phyloP scores from a whole-genome alignment of 1,284 basidiomycete species.

The Papiliotrema flavescens region DNA sequence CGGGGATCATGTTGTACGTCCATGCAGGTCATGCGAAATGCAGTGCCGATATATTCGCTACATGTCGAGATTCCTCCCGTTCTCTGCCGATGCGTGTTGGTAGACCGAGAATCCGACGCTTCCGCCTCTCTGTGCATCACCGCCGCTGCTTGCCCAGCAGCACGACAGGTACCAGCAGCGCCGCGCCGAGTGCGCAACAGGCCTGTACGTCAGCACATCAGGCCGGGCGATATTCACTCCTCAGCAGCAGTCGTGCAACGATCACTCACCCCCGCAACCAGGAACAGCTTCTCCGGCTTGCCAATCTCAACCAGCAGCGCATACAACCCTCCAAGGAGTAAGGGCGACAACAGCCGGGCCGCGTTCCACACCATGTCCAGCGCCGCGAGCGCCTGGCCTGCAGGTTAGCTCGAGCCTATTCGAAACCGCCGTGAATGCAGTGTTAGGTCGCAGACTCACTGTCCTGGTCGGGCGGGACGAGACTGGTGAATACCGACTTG shows the following conservation, averaged over 20 bases:
- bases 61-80: no score
- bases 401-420: not conserved
- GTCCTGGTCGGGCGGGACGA: conserved; percentile 26
- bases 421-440: not conserved
- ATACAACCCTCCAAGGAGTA: conserved; percentile 29
- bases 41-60: no score
- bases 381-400: conserved; percentile 33
- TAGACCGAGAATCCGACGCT: no score
- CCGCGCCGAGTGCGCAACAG: not conserved
- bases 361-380: conserved; percentile 34
- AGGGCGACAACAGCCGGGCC: conserved; percentile 26
- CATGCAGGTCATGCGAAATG: no score
- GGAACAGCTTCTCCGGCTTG: conserved; percentile 28
- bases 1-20: no score
- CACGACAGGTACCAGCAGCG: not conserved
- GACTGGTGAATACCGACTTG: conserved; percentile 32
- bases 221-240: no score
- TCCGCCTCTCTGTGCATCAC: no score
- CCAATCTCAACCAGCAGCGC: conserved; percentile 29
- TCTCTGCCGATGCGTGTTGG: no score
- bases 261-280: conserved; percentile 34
- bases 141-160: not conserved
- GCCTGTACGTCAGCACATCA: not conserved
- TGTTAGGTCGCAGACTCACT: conserved; percentile 16
- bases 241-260: no score